Conservation (phyloP, 2,329 filamentous ascomycete species). For the Cladophialophora immunda region DNA sequence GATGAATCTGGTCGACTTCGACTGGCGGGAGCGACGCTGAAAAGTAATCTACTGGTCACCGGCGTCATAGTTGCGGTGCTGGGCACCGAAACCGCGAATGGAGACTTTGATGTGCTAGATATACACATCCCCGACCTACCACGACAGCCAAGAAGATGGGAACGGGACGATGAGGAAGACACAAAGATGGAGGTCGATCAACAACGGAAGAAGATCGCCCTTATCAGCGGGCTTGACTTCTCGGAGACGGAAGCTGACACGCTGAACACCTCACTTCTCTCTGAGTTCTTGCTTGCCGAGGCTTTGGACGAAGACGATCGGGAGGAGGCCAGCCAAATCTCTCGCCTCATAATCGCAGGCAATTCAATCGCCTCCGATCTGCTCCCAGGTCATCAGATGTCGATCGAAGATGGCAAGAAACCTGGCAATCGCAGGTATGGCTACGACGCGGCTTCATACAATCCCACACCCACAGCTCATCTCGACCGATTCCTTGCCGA, state of each 20-base stretch:
- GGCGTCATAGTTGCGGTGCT: slow-evolving; percentile 94
- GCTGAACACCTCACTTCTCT: slow-evolving; percentile 77
- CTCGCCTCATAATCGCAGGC: slow-evolving; percentile 87
- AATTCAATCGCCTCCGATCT: slow-evolving; percentile 66
- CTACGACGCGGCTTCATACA: slow-evolving; percentile 89
- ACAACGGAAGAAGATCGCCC: slow-evolving; percentile 74
- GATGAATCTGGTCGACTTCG: slow-evolving; percentile 92
- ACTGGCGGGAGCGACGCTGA: slow-evolving; percentile 75
- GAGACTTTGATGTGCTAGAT: slow-evolving; percentile 92
- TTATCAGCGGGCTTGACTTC: slow-evolving; percentile 88
- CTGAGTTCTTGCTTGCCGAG: slow-evolving; percentile 90
- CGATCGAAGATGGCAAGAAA: slow-evolving; percentile 57
- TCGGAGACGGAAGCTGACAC: slow-evolving; percentile 78
- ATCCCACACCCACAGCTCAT: slow-evolving; percentile 81
- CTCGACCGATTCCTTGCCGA: slow-evolving; percentile 84
- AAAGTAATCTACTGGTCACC: slow-evolving; percentile 79
- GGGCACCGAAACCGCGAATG: slow-evolving; percentile 90
- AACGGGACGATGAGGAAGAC: slow-evolving; percentile 64
- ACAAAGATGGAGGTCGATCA: slow-evolving; percentile 39
- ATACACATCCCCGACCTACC: slow-evolving; percentile 87
- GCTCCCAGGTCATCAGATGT: slow-evolving; percentile 42
- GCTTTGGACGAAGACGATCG: slow-evolving; percentile 69
- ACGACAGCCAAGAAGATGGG: slow-evolving; percentile 82
- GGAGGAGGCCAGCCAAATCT: slow-evolving; percentile 71
- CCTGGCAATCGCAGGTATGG: slow-evolving; percentile 80